phyloP scores from a whole-genome alignment of 208 protist species.

The Acanthamoeba rhysodes region DNA sequence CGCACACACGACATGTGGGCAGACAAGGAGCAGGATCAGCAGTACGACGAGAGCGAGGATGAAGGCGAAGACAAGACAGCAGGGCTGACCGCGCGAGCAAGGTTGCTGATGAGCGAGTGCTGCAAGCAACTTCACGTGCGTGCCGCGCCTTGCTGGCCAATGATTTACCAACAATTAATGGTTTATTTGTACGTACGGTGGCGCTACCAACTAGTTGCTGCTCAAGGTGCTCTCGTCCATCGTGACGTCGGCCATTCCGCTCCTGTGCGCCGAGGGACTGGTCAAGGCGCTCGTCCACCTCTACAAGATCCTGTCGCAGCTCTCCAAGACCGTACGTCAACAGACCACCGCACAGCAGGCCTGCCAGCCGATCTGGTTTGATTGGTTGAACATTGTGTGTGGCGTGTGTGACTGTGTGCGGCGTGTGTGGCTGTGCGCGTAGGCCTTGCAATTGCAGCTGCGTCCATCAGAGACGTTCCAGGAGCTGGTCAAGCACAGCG shows the following conservation, averaged over 20 bases:
- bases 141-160: neutral
- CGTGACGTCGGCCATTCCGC: slow-evolving; percentile 18
- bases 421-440: neutral
- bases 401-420: too few species aligned
- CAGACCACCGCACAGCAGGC: too few species aligned
- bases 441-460: slow-evolving; percentile 62
- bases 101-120: slow-evolving; percentile 35
- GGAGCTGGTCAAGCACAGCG: slow-evolving; percentile 36
- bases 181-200: neutral
- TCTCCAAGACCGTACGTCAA: slow-evolving; percentile 32
- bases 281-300: slow-evolving; percentile 36
- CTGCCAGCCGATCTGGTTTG: too few species aligned
- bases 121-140: slow-evolving; percentile 23
- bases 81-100: neutral
- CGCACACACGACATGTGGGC: neutral
- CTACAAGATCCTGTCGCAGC: slow-evolving; percentile 33
- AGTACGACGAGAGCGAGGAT: neutral
- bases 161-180: too few species aligned
- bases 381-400: neutral
- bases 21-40: slow-evolving; percentile 22
- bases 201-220: neutral
- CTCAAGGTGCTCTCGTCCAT: neutral
- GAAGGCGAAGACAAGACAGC: neutral
- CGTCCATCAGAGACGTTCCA: slow-evolving; percentile 28
- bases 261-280: slow-evolving; percentile 17